These are phyloP conservation scores for Friedmanniomyces simplex DNA, from an alignment of 495 filamentous ascomycete species.

Conservation along the genomic window DNA sequence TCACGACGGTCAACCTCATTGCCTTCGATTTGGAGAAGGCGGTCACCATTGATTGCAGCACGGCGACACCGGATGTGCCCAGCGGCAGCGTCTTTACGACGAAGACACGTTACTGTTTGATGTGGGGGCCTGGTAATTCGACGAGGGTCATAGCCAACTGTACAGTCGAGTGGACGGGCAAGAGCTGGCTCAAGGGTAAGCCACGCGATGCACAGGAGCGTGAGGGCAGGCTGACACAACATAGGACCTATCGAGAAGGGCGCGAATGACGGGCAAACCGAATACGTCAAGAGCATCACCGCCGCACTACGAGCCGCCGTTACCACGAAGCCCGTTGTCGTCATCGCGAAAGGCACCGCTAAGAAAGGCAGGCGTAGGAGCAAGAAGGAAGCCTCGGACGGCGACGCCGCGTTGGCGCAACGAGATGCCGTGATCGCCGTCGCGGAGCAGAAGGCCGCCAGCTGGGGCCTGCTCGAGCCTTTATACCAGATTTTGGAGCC, in stretches of 20 bases:
- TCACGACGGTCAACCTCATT: constrained; percentile 74
- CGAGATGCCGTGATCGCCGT: constrained; percentile 19
- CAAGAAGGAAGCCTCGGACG: constrained; percentile 38
- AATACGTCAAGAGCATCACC: constrained; percentile 68
- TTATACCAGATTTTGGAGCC: constrained; percentile 59
- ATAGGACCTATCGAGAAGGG: constrained; percentile 89
- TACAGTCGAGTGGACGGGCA: constrained; percentile 89
- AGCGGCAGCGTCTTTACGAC: constrained; percentile 82
- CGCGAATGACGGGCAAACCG: constrained; percentile 76
- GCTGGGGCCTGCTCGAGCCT: constrained; percentile 78
- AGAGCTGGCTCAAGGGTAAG: constrained; percentile 95
- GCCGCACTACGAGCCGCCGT: constrained; percentile 63
- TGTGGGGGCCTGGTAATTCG: constrained; percentile 75
- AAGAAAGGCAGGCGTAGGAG: constrained; percentile 41
- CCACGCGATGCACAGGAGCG: constrained; percentile 16
- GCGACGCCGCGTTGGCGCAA: constrained; percentile 33
- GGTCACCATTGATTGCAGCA: constrained; percentile 54
- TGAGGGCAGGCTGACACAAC: constrained; percentile 14
- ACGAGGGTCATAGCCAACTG: constrained; percentile 79
- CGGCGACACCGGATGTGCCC: constrained; percentile 90
- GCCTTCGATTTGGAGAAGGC: constrained; percentile 78
- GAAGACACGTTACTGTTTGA: constrained; percentile 90
- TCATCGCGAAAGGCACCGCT: constrained; percentile 36
- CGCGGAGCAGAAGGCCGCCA: constrained; percentile 26
- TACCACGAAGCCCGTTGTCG: constrained; percentile 45